Percentiles rank a stretch among this genome's conserved stretches.
Conservation (phyloP, 2,329 filamentous ascomycete species). For the Aspergillus spinulosporus region DNA sequence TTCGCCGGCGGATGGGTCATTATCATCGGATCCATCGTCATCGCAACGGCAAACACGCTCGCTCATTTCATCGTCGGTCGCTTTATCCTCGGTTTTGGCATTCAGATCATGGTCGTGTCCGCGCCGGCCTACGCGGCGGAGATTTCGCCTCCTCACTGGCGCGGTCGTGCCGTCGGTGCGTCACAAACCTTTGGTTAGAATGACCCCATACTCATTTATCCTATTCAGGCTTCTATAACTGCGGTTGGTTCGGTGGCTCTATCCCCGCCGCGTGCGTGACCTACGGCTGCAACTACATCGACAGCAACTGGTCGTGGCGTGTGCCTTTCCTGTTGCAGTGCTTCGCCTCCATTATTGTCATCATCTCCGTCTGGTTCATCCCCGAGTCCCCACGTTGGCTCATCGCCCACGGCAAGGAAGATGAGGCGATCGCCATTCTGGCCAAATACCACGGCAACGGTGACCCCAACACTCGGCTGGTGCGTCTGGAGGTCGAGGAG, state of each 20-base stretch:
- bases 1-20: constrained; percentile 48
- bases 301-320: constrained; percentile 56
- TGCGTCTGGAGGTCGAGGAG: constrained; percentile 30
- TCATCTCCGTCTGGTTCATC: constrained; percentile 61
- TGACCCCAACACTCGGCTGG: constrained; percentile 27
- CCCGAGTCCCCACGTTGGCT: constrained; percentile 22
- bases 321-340: constrained; percentile 69
- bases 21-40: constrained; percentile 48
- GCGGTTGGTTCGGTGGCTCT: constrained; percentile 54
- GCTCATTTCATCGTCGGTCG: constrained; percentile 50
- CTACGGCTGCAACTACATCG: constrained; percentile 50
- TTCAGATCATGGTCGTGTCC: constrained; percentile 51
- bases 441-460: constrained; percentile 31
- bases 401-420: constrained; percentile 26
- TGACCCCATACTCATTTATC: neutral
- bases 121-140: constrained; percentile 53
- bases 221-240: constrained; percentile 51
- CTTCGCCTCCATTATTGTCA: constrained; percentile 57
- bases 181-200: neutral
- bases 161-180: constrained; percentile 39
- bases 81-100: constrained; percentile 51
- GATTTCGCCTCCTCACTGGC: constrained; percentile 53
- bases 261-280: constrained; percentile 54
- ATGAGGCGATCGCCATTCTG: constrained; percentile 26
- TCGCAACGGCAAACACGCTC: constrained; percentile 39